These are phyloP conservation scores for Triangularia verruculosa DNA, from an alignment of 2,329 filamentous ascomycete genomes.

Conservation along the genomic window DNA sequence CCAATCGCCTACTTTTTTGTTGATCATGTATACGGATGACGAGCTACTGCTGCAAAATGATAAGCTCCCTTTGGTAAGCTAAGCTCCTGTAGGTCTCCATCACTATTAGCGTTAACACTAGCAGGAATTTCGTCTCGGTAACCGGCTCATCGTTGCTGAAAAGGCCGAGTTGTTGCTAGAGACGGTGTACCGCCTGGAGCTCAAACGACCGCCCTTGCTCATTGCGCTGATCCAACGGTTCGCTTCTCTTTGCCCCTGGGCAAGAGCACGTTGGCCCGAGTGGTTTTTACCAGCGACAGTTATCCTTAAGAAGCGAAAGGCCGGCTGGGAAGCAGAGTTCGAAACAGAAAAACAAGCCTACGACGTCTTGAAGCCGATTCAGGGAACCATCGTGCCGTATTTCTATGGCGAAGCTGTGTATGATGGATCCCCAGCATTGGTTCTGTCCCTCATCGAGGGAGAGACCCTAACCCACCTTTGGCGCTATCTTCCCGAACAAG, in stretches of 20 bases:
- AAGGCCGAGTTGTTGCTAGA: not conserved
- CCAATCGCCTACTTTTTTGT: too few species aligned
- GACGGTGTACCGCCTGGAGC: constrained; percentile 7
- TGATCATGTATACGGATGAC: too few species aligned
- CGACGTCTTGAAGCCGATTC: constrained; percentile 5
- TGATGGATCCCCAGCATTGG: constrained; percentile 4
- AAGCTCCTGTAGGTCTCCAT: not conserved
- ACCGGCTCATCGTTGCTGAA: constrained; percentile 3
- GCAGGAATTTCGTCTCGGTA: constrained; percentile 8
- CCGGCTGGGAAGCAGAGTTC: constrained; percentile 7
- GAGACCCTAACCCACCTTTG: not conserved
- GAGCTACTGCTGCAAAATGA: not conserved
- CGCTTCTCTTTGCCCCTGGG: not conserved
- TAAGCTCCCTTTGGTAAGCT: constrained; percentile 5
- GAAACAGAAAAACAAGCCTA: constrained; percentile 6
- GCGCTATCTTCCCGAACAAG: not conserved
- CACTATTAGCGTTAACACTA: not conserved
- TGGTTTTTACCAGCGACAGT: constrained; percentile 6
- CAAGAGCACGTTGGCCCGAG: not conserved
- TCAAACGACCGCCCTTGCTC: constrained; percentile 2
- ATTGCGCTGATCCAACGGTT: constrained; percentile 1
- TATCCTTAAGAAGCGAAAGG: constrained; percentile 7
- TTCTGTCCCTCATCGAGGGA: constrained; percentile 4
- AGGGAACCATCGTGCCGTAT: constrained; percentile 2
- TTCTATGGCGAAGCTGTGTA: constrained; percentile 8